Evolutionary conservation across 345 rosid genomes (phyloP).

Genomic region (Pugionium cornutum): DNA sequence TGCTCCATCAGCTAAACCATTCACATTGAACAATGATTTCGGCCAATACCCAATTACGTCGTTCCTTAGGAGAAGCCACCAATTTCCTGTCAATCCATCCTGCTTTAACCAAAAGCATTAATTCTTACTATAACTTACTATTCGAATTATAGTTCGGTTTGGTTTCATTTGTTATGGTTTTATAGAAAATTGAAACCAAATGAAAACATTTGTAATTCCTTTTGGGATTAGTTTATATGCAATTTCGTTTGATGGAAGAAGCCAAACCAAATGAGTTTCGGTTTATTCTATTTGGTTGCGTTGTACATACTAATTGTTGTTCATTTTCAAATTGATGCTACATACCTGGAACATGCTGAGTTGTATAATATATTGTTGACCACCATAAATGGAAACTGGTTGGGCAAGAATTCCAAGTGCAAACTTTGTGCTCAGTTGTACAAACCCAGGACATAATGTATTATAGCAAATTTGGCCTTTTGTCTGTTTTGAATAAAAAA

Average conservation of each 20-base stretch:
- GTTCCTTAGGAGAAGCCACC: slow-evolving; percentile 22
- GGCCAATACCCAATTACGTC: slow-evolving; percentile 35
- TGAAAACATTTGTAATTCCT: no score
- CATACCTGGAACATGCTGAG: slow-evolving; percentile 18
- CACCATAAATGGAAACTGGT: slow-evolving; percentile 24
- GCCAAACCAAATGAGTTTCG: not conserved
- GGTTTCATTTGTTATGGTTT: no score
- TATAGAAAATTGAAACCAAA: no score
- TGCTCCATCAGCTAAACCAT: slow-evolving; percentile 13
- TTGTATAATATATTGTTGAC: slow-evolving; percentile 19
- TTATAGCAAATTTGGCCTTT: slow-evolving; percentile 22
- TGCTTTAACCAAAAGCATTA: not conserved
- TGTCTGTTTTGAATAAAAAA: slow-evolving; percentile 9
- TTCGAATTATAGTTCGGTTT: no score
- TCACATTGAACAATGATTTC: slow-evolving; percentile 12
- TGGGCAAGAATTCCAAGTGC: slow-evolving; percentile 7
- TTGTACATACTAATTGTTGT: no score
- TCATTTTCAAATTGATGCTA: not conserved
- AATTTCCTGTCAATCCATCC: slow-evolving; percentile 10
- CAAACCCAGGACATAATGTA: slow-evolving; percentile 30
- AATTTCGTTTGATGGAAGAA: not conserved
- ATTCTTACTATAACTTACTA: no score
- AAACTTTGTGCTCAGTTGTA: slow-evolving; percentile 23
- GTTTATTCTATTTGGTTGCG: no score
- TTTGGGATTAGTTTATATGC: not conserved